Evolutionary conservation across 805 yeast species (phyloP), one percentile per base, ranked within the genome.

Genomic region (Myxozyma mucilagina): DNA sequence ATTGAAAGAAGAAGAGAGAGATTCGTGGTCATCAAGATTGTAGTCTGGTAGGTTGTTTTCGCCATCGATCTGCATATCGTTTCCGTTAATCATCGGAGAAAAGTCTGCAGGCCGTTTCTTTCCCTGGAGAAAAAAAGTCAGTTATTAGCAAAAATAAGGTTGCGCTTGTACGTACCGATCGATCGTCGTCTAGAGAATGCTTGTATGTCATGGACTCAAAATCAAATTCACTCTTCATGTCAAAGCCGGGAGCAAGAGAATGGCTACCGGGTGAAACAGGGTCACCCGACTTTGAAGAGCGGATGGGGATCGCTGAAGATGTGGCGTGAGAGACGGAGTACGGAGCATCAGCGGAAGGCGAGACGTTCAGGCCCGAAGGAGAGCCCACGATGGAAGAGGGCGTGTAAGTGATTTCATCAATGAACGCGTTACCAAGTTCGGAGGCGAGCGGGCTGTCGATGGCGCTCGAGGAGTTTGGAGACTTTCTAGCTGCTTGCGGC

Each of bases 41-140:
- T 65, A 65, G 43, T 66, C 69, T 0, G 68, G 64, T 14, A 65
- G 79, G 9, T 78, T 81, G 11, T 54, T 74, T 4, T 84, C 59
- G 44, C 55, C 38, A 32, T 50, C 60, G 20, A 50, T 36, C 18
- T 39, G 18, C 58, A 55, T 47, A 18, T 31, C 53, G 20, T 32
- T 34, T 20, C 47, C 56, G 3, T 59, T 42, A 13, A 59, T 60
- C 64, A 61, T 61, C 14, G 70, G 70, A 29, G 70, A 67, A 45
- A 67, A 67, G 36, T 66, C 54, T 31, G 70, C 70, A 9, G 70
- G 70, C 8, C 70, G 65, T 43, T 67, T 67, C 45, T 59, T 58
- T 42, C 51, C 56, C 61, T 53, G 59, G 32, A 2, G 9, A 24
- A 34, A 53, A 34, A 20, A 36, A 18, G 4, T 42, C 29, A 13